phyloP scores from a whole-genome alignment of 169 alveolate genomes.

The Cyclospora cayetanensis region DNA sequence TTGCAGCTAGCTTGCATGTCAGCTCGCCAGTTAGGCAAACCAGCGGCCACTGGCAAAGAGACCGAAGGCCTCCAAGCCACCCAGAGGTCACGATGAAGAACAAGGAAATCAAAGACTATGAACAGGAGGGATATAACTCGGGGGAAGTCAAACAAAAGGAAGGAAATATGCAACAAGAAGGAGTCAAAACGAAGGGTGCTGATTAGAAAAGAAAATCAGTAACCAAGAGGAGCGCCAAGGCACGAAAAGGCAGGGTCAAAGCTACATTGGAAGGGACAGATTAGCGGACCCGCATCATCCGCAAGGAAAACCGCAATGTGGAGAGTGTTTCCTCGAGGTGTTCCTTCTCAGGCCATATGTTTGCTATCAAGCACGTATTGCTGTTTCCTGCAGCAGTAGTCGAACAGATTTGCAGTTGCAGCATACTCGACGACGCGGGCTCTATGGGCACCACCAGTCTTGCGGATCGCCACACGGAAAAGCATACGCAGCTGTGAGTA shows the following conservation, averaged over 20 bases:
- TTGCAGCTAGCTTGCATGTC: neutral
- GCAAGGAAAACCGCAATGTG: conserved; percentile 90
- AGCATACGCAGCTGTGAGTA: too few relatives aligned
- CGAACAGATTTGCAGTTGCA: neutral
- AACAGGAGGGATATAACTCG: neutral
- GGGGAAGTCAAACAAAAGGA: neutral
- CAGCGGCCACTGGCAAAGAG: neutral
- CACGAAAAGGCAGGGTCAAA: too few relatives aligned
- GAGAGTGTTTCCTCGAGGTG: conserved; percentile 91
- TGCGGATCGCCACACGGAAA: neutral
- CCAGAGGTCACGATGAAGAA: neutral
- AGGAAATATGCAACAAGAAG: neutral
- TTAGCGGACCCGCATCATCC: conserved; percentile 90
- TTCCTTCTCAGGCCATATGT: conserved; percentile 90
- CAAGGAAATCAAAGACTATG: neutral
- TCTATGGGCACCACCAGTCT: neutral
- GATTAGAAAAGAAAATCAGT: neutral
- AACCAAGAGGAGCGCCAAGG: neutral
- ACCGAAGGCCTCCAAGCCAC: neutral
- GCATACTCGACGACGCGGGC: neutral
- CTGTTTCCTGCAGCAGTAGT: conserved; percentile 78
- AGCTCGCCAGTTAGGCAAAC: neutral
- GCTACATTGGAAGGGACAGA: neutral
- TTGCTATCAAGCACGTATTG: conserved; percentile 90
- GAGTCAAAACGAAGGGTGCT: neutral